Base-by-base conservation (phyloP, 805 yeast genomes). In the Sugiyamaella lignohabitans region DNA sequence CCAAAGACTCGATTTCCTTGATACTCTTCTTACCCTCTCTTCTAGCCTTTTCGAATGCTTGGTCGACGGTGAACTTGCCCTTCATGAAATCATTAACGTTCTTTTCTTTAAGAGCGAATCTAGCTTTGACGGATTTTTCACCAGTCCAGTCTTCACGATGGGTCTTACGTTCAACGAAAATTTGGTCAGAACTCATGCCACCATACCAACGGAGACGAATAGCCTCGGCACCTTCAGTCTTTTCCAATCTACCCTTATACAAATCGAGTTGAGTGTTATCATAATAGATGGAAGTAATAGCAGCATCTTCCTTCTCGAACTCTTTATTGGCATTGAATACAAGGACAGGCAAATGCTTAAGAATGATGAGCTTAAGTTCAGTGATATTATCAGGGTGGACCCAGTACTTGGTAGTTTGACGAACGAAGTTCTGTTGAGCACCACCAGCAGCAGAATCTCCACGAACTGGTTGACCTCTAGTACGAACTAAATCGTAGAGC, bases 131-230 rank as follows among this genome's bases (percentile, higher is more conserved):
- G n/a, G 96, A 87, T 68, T 91, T 91, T 66, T 93, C 98, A 58
- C 99, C 99, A 2, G 99, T 93, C 98, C 98, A 91, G 71, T 93
- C 99, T 67, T 93, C 98, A 67, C 98, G 79, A 64, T 93, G 98
- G 4, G 99, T 93, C 67, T 93, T 93, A 67, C 98, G 79, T 69
- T 93, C 99, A 41, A 91, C 95, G 54, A 93, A 93, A 47, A 91
- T 86, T 37, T 85, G 86, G 57, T 91, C 96, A 1, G 89, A 76
- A 46, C 76, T 74, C 98, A 93, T 93, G 47, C 96, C 96, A 63
- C 99, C 98, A 65, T 93, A 93, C 99, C 99, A 93, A 72, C 98
- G 82, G 62, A 93, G 74, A 69, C 99, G 82, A 54, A 91, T 88
- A 19, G 98, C 98, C 68, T 93, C 98, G 3, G 98, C 98, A 65